Percentiles rank a stretch among this genome's conserved stretches.
Evolutionary conservation across 1,139 yeast species (phyloP).

Genomic region (Candida albicans): DNA sequence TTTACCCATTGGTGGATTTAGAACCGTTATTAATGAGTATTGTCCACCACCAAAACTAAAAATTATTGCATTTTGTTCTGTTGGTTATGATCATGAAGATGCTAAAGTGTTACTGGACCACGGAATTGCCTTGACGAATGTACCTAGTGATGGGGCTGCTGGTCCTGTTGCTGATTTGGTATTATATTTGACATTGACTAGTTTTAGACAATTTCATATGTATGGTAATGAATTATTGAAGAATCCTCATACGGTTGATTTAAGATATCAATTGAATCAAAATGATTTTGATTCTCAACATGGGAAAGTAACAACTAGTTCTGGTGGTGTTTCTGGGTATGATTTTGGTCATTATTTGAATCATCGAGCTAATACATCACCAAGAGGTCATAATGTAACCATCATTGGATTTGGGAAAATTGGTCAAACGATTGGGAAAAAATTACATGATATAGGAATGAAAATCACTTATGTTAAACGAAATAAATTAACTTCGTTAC

Average conservation of each 20-base stretch:
- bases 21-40: conserved; percentile 49
- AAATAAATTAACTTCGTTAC: conserved; percentile 38
- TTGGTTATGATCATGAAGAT: conserved; percentile 68
- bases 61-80: conserved; percentile 65
- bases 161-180: conserved; percentile 79
- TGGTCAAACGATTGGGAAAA: conserved; percentile 63
- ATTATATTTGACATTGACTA: conserved; percentile 54
- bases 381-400: conserved; percentile 60
- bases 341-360: conserved; percentile 50
- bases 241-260: conserved; percentile 11
- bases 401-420: conserved; percentile 80
- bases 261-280: conserved; percentile 12
- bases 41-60: conserved; percentile 55
- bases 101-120: conserved; percentile 35
- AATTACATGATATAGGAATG: conserved; percentile 65
- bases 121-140: conserved; percentile 60
- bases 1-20: conserved; percentile 49
- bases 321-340: conserved; percentile 27
- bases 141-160: conserved; percentile 63
- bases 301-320: conserved; percentile 8
- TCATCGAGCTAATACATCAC: conserved; percentile 41
- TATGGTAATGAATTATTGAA: conserved; percentile 31
- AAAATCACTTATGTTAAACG: conserved; percentile 63
- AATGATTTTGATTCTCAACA: conserved; percentile 10
- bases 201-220: conserved; percentile 60